phyloP scores from a whole-genome alignment of 352 stramenopile genomes.

The Pythium sukuiense region DNA sequence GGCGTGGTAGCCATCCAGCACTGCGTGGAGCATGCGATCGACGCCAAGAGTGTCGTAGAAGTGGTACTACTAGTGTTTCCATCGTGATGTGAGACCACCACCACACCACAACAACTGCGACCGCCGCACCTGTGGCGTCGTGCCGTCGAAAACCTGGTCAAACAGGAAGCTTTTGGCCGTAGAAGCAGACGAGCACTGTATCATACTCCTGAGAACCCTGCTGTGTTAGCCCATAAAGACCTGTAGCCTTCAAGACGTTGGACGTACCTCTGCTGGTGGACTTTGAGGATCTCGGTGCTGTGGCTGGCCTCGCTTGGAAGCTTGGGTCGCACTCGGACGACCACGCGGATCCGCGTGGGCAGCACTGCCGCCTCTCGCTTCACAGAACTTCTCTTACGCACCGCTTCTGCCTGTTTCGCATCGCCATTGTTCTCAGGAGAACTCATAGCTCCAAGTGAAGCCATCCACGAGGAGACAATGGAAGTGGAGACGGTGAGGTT shows the following conservation, averaged over 20 bases:
- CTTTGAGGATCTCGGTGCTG: slow-evolving; percentile 31
- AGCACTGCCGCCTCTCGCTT: slow-evolving; percentile 1
- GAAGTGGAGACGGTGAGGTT: neutral
- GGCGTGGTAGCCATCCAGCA: slow-evolving; percentile 45
- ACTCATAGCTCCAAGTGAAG: neutral
- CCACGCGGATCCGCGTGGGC: slow-evolving; percentile 44
- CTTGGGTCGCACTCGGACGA: slow-evolving; percentile 47
- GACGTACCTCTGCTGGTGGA: slow-evolving; percentile 30
- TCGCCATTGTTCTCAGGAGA: slow-evolving; percentile 16
- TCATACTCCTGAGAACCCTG: slow-evolving; percentile 23
- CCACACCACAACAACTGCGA: neutral
- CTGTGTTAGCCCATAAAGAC: neutral
- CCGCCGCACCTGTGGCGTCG: slow-evolving; percentile 31
- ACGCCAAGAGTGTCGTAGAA: slow-evolving; percentile 45
- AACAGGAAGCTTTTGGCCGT: slow-evolving; percentile 45
- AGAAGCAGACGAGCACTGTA: slow-evolving; percentile 29
- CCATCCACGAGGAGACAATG: neutral
- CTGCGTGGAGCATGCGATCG: slow-evolving; percentile 32
- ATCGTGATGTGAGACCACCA: neutral
- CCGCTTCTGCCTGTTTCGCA: neutral
- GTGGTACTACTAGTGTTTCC: slow-evolving; percentile 27
- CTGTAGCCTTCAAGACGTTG: neutral
- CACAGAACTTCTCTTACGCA: neutral
- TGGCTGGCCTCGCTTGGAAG: slow-evolving; percentile 42
- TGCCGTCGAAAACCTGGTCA: slow-evolving; percentile 51